These are phyloP conservation scores for Hypsizygus ulmarius DNA, from an alignment of 1,284 basidiomycete genomes.

Conservation along the genomic window DNA sequence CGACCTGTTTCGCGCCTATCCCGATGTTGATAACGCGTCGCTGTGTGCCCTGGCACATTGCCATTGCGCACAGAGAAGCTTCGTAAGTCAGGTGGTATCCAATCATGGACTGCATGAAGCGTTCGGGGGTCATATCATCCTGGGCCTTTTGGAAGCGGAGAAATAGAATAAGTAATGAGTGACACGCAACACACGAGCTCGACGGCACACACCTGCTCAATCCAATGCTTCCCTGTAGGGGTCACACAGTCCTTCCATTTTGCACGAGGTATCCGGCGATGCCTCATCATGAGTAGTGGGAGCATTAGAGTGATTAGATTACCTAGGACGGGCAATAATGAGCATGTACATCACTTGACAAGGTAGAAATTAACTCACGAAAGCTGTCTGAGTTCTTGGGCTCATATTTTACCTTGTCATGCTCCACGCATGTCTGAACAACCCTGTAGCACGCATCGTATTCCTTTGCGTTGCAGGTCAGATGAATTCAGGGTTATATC, in stretches of 20 bases:
- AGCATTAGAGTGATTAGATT: slow-evolving; percentile 68
- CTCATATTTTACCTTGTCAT: slow-evolving; percentile 50
- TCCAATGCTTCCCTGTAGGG: slow-evolving; percentile 71
- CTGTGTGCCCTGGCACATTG: slow-evolving; percentile 74
- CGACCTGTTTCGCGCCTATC: slow-evolving; percentile 65
- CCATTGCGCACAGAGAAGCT: slow-evolving; percentile 71
- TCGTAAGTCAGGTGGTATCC: slow-evolving; percentile 73
- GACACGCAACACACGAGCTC: not conserved
- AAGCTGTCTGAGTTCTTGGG: slow-evolving; percentile 58
- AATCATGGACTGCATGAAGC: slow-evolving; percentile 67
- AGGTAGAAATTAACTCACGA: slow-evolving; percentile 43
- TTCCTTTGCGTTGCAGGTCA: slow-evolving; percentile 43
- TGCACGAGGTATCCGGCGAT: slow-evolving; percentile 69
- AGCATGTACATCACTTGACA: not conserved
- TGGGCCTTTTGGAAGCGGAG: slow-evolving; percentile 30
- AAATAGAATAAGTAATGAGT: not conserved
- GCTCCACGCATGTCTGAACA: slow-evolving; percentile 53
- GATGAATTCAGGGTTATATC: slow-evolving; percentile 1
- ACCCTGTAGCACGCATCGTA: slow-evolving; percentile 63
- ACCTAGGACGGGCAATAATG: slow-evolving; percentile 38
- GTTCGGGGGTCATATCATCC: slow-evolving; percentile 59
- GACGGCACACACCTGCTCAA: slow-evolving; percentile 59
- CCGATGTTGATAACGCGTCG: slow-evolving; percentile 76
- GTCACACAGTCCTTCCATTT: slow-evolving; percentile 68
- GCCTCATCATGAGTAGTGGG: slow-evolving; percentile 82